Base-by-base conservation (phyloP, 352 stramenopile species). In the Phytopythium cucurbitacearum region DNA sequence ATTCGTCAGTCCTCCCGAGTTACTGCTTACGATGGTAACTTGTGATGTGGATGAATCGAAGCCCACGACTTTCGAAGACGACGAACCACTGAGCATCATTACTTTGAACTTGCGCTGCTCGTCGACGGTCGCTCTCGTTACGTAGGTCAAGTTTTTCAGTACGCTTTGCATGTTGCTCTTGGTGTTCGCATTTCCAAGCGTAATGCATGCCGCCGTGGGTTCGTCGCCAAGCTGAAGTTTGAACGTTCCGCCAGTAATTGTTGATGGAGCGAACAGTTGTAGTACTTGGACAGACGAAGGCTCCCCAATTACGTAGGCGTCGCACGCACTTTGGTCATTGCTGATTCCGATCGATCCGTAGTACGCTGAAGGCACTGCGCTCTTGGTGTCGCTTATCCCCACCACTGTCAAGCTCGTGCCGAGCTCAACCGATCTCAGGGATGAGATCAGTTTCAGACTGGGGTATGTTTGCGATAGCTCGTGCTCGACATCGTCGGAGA, bases 211-310 rank as follows among this genome's bases (percentile, higher is more conserved):
- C 5, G 49, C 28, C 5, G 82, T 91, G 1, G 48, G 74, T 53
- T 81, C 60, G 13, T 57, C 45, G 4, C 78, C 80, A 13, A 92
- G 65, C 40, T 76, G 60, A 6, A 92, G 62, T 53, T 79, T 56
- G 45, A 87, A 89, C 3, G 39, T 60, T 13, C 80, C 80, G 32
- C 46, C 60, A 0, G 80, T 87, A 44, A 86, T 67, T 2, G 80
- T 91, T 0, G 75, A 91, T 9, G 63, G 48, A 4, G 73, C 80
- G 67, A 89, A 89, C 1, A 92, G 59, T 51, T 88, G 77, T 4
- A 92, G 8, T 10, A 92, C 65, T 66, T 92, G 82, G 28, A 84
- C 71, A 0, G 62, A 50, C 0, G 82, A 91, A 8, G 77, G 71
- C 7, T 67, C 65, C 5, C 82, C 82, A 16, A 89, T 60, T 4